phyloP scores from a whole-genome alignment of 2,329 filamentous ascomycete species.

The Cladosporium phlei region DNA sequence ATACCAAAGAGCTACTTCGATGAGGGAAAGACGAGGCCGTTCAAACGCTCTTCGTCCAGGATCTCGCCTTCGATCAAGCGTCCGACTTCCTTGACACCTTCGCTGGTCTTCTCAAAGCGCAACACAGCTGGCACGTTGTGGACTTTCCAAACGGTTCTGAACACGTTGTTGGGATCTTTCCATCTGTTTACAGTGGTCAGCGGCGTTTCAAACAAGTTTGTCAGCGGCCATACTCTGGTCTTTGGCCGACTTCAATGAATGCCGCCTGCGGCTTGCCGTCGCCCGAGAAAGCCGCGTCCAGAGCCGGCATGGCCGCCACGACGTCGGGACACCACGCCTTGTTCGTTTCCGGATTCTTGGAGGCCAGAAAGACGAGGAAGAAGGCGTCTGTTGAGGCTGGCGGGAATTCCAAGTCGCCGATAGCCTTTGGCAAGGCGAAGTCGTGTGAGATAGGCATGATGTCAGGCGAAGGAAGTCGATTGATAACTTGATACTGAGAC shows the following conservation, averaged over 20 bases:
- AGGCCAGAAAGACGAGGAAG: constrained; percentile 21
- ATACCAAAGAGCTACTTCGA: not conserved
- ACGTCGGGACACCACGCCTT: constrained; percentile 22
- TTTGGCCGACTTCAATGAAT: constrained; percentile 20
- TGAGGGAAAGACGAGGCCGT: constrained; percentile 2
- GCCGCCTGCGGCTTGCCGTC: constrained; percentile 14
- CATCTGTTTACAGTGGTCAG: constrained; percentile 13
- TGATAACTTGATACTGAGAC: not conserved
- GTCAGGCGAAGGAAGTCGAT: not conserved
- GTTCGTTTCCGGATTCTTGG: constrained; percentile 17
- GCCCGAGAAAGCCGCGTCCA: constrained; percentile 16
- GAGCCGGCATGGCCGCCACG: constrained; percentile 15
- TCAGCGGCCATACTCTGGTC: constrained; percentile 19
- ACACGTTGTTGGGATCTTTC: constrained; percentile 16
- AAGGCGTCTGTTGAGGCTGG: constrained; percentile 3
- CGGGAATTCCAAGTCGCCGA: not conserved
- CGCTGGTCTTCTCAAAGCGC: constrained; percentile 14
- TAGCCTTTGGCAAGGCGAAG: constrained; percentile 5
- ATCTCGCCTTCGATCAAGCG: constrained; percentile 21
- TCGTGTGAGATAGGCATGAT: constrained; percentile 15
- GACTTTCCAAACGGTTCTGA: constrained; percentile 13
- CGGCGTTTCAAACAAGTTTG: too few species aligned
- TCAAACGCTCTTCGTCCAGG: constrained; percentile 15
- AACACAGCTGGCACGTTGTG: constrained; percentile 18
- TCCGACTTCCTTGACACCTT: constrained; percentile 16